These are phyloP conservation scores for Colletotrichum aenigma DNA, from an alignment of 2,329 filamentous ascomycete genomes.

Conservation along the genomic window DNA sequence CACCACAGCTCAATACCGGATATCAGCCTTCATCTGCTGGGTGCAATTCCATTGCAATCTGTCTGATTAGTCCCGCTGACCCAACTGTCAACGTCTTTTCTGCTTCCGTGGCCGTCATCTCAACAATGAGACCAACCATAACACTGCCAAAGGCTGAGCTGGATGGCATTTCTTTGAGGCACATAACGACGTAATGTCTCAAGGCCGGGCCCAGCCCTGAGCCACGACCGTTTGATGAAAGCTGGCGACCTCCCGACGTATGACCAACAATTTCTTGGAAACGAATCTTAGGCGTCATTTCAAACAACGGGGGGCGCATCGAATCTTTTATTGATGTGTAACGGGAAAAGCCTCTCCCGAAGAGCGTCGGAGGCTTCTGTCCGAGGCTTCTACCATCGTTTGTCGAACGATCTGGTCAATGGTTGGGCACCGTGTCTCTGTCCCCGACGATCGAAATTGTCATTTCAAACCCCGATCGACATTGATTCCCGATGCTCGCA, in stretches of 20 bases:
- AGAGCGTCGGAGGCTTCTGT: not conserved
- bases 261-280: not conserved
- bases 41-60: not conserved
- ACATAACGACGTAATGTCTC: slow-evolving; percentile 10
- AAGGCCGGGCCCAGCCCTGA: slow-evolving; percentile 3
- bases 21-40: not conserved
- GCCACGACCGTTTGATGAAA: slow-evolving; percentile 6
- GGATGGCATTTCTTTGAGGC: not conserved
- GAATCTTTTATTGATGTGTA: not conserved
- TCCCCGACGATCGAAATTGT: not conserved
- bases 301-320: not conserved
- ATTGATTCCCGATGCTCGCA: not conserved
- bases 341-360: not conserved
- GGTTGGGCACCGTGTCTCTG: not conserved
- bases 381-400: not conserved
- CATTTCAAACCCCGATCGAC: not conserved
- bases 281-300: not conserved
- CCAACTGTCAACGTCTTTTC: not conserved
- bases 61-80: not conserved
- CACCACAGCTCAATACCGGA: not conserved
- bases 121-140: not conserved
- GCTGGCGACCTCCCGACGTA: not conserved
- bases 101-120: not conserved
- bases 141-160: not conserved
- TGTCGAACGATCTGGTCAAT: not conserved